Evolutionary conservation across 331 rosid species (phyloP), one percentile per base, ranked within the genome.

Genomic region (Phaseolus coccineus): DNA sequence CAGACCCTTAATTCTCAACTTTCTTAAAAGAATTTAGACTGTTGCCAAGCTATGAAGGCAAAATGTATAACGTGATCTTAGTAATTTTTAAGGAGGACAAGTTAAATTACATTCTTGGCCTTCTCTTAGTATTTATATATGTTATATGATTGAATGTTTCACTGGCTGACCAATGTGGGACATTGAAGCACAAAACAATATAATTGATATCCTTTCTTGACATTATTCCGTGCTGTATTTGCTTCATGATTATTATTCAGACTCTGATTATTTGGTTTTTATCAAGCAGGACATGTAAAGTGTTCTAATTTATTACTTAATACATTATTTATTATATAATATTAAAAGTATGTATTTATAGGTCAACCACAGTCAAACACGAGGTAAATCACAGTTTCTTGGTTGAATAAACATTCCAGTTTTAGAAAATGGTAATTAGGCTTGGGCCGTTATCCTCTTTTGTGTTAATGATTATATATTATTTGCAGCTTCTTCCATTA

Each of bases 401-500:
- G 16, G 39, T 58, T 27, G 19, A 58, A 28, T 5, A 9, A 58
- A 28, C 19, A 28, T 12, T 28, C 22, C 66, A 59, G 22, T 28
- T 14, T 31, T 31, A 14, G 67, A 61, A 30, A 61, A 40, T 3
- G 42, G 6, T 16, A n/a, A 35, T 64, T 37, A 64, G 15, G 8
- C 13, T 64, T 64, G 37, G 28, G 15, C 8, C 1, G 30, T 37
- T 37, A 14, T 62, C 69, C 69, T 37, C 28, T 22, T 37, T 47
- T 35, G 39, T 37, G 48, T 8, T 8, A 31, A 19, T 65, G 53
- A 6, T 37, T 37, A 44, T 42, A 44, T 6, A 68, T 25, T 44
- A 16, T 63, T 33, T 33, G 28, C 47, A 33, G 69, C 47, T 44
- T 68, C 57, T 44, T 68, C 73, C 73, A 5, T 68, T 27, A 6